Conservation (phyloP, 192 early-diverging fungal species). For the Phycomyces blakesleeanus region DNA sequence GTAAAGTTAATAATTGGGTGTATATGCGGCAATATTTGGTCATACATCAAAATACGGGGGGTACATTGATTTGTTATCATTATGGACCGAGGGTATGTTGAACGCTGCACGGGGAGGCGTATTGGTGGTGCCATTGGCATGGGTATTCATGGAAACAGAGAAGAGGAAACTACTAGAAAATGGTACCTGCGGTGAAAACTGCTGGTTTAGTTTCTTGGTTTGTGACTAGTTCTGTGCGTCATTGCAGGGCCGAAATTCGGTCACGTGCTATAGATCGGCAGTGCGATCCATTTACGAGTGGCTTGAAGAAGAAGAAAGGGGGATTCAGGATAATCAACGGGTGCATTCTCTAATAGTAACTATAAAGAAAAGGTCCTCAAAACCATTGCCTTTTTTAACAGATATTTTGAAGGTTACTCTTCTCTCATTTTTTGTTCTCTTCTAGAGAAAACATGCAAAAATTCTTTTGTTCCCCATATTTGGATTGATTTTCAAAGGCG, state of each 20-base stretch:
- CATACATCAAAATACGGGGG: conserved; percentile 31
- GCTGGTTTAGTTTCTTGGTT: neutral
- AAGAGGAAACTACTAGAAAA: neutral
- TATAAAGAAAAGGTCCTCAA: too few species aligned
- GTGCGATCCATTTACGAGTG: too few species aligned
- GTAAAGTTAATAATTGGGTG: neutral
- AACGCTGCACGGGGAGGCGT: neutral
- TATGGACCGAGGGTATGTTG: conserved; percentile 8
- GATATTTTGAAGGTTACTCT: too few species aligned
- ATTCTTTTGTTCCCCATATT: too few species aligned
- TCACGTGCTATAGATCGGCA: neutral
- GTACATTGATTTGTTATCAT: neutral
- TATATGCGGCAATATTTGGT: neutral
- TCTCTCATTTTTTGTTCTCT: too few species aligned
- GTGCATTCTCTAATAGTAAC: too few species aligned
- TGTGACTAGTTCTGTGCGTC: conserved; percentile 4
- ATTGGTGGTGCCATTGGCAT: conserved; percentile 1
- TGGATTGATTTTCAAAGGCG: too few species aligned
- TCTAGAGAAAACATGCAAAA: too few species aligned
- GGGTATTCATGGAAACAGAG: conserved; percentile 12
- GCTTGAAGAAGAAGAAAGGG: too few species aligned
- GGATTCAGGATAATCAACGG: too few species aligned
- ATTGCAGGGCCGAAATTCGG: neutral
- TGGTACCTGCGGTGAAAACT: neutral
- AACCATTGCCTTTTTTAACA: too few species aligned